phyloP scores from a whole-genome alignment of 768 basidiomycete genomes.

The Rickenella mellea region DNA sequence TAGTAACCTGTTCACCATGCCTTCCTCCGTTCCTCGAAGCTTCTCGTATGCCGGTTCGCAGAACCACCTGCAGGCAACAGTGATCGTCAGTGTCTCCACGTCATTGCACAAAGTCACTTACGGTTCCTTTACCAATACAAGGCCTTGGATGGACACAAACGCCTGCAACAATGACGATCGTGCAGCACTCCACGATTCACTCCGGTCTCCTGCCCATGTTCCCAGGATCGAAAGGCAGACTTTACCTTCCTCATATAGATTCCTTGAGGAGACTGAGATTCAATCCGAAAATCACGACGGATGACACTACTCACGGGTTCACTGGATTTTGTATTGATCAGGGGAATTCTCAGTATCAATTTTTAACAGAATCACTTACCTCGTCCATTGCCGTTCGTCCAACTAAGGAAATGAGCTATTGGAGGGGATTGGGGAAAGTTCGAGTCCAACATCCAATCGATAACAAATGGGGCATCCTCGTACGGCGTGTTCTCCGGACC shows the following conservation, averaged over 20 bases:
- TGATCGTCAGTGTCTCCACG: neutral
- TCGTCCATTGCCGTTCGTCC: conserved; percentile 91
- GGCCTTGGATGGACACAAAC: conserved; percentile 87
- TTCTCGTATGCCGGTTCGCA: conserved; percentile 94
- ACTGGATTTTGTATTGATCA: conserved; percentile 39
- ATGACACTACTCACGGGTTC: conserved; percentile 81
- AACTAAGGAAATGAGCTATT: conserved; percentile 81
- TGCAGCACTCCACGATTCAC: conserved; percentile 78
- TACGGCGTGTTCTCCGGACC: conserved; percentile 95
- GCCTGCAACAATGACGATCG: conserved; percentile 86
- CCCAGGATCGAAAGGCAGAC: conserved; percentile 88
- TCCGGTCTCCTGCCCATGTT: conserved; percentile 86
- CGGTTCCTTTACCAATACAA: conserved; percentile 90
- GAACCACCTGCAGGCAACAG: conserved; percentile 50
- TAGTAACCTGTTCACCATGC: conserved; percentile 69
- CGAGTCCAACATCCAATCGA: conserved; percentile 85
- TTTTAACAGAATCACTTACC: conserved; percentile 31
- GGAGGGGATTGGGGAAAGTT: conserved; percentile 81
- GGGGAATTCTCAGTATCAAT: neutral
- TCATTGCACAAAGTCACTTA: conserved; percentile 30
- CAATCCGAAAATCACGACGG: conserved; percentile 3
- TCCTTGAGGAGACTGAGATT: conserved; percentile 34
- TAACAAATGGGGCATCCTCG: conserved; percentile 88
- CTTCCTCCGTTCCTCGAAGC: conserved; percentile 82
- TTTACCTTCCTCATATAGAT: conserved; percentile 92